These are phyloP conservation scores for Eucalyptus rudis DNA, from an alignment of 345 rosid genomes.

Conservation along the genomic window DNA sequence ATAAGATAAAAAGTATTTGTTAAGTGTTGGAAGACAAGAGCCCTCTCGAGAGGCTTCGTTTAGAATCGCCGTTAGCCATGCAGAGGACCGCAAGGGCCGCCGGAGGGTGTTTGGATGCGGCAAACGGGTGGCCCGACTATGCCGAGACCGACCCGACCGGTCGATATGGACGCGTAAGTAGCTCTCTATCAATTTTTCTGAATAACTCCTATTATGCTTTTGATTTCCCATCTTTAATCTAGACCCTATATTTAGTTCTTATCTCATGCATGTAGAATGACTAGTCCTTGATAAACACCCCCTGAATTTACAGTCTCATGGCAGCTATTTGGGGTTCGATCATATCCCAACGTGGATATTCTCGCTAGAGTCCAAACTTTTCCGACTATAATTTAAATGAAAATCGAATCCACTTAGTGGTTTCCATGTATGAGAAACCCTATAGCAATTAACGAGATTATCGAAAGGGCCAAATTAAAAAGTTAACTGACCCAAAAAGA, in stretches of 20 bases:
- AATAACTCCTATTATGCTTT: background rate
- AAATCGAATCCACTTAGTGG: background rate
- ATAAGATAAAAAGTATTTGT: background rate
- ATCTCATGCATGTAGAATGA: background rate
- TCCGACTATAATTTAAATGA: background rate
- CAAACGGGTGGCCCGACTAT: slow-evolving; percentile 16
- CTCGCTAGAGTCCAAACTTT: background rate
- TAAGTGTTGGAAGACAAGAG: background rate
- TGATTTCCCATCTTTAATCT: background rate
- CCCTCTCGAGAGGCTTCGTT: background rate
- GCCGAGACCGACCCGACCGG: slow-evolving; percentile 82
- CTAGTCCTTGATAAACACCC: background rate
- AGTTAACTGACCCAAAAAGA: background rate
- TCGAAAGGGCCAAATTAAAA: background rate
- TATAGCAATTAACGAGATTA: background rate
- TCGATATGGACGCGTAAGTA: slow-evolving; percentile 89
- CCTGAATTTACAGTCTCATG: background rate
- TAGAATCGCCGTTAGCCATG: slow-evolving; percentile 17
- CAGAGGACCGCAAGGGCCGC: slow-evolving; percentile 9
- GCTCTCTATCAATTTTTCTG: background rate
- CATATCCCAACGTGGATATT: background rate
- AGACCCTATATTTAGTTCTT: background rate
- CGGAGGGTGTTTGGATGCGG: slow-evolving; percentile 14
- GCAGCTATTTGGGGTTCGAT: background rate
- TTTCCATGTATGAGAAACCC: background rate